Evolutionary conservation across 169 alveolate genomes (phyloP).

Genomic region (Plasmodium vinckei): DNA sequence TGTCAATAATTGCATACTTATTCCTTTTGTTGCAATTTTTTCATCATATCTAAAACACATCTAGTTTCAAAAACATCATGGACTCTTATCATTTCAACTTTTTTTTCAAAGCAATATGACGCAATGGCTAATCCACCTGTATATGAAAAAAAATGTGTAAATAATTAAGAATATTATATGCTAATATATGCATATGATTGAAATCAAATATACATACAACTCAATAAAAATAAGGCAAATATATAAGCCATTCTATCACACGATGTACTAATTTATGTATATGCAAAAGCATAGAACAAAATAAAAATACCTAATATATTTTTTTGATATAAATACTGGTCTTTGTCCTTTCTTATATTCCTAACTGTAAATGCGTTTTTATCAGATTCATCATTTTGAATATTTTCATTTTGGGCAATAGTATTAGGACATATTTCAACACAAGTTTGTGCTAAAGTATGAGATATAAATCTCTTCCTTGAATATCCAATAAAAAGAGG

Average conservation of each 20-base stretch:
- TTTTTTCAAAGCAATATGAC: conserved; percentile 44
- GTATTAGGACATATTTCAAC: too few relatives aligned
- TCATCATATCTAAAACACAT: conserved; percentile 45
- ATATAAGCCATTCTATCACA: background rate
- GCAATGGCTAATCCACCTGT: conserved; percentile 68
- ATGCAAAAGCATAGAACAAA: background rate
- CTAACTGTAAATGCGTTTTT: conserved; percentile 23
- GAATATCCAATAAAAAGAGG: conserved; percentile 74
- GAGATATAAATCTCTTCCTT: conserved; percentile 67
- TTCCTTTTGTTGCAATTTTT: conserved; percentile 17
- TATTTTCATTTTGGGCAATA: too few relatives aligned
- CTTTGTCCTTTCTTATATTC: conserved; percentile 48
- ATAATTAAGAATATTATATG: background rate
- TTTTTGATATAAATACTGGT: conserved; percentile 44
- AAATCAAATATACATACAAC: background rate
- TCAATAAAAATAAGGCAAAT: too few relatives aligned
- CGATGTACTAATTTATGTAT: background rate
- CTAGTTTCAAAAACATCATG: conserved; percentile 68
- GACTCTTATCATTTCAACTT: conserved; percentile 67
- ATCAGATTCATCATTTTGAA: background rate
- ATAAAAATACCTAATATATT: conserved; percentile 35
- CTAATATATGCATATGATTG: conserved; percentile 14
- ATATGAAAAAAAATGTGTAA: background rate
- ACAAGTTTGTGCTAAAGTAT: conserved; percentile 23
- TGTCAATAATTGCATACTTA: too few relatives aligned